A percentile compares a stretch with the other conserved stretches of the same genome.
Evolutionary conservation across 1,139 yeast species (phyloP).

Genomic region (Ogataea hybrid): DNA sequence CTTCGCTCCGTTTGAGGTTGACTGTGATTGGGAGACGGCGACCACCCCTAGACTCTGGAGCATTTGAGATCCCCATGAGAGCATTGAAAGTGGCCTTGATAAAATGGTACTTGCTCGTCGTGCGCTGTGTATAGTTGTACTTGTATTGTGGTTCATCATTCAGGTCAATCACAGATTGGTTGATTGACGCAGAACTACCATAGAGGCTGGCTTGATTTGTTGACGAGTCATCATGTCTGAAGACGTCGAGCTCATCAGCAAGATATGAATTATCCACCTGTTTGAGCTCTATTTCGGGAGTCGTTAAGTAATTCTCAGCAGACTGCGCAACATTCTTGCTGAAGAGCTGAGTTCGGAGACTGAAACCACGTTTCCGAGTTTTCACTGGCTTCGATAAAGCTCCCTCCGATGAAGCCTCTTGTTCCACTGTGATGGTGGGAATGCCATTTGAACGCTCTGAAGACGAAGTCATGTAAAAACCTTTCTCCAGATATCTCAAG

Average conservation of each 20-base stretch:
- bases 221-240: conserved; percentile 22
- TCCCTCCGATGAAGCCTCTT: conserved; percentile 3
- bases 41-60: conserved; percentile 64
- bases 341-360: conserved; percentile 71
- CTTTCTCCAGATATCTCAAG: background rate
- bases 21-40: conserved; percentile 68
- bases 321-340: conserved; percentile 38
- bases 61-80: conserved; percentile 42
- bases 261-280: conserved; percentile 28
- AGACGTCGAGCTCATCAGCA: conserved; percentile 27
- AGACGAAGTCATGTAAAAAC: background rate
- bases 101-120: conserved; percentile 7
- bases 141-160: conserved; percentile 19
- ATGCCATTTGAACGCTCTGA: conserved; percentile 1
- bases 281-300: conserved; percentile 33
- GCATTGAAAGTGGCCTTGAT: conserved; percentile 24
- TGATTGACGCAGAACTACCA: conserved; percentile 8
- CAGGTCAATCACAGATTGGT: conserved; percentile 30
- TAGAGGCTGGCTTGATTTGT: conserved; percentile 18
- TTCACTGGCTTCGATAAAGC: conserved; percentile 26
- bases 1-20: conserved; percentile 32
- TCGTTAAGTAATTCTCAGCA: conserved; percentile 24
- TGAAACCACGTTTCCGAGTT: conserved; percentile 66
- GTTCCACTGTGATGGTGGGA: conserved; percentile 6
- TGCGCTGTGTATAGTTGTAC: conserved; percentile 10